Evolutionary conservation across 2,329 filamentous ascomycete species (phyloP).

Genomic region (Hypomyces perniciosus): DNA sequence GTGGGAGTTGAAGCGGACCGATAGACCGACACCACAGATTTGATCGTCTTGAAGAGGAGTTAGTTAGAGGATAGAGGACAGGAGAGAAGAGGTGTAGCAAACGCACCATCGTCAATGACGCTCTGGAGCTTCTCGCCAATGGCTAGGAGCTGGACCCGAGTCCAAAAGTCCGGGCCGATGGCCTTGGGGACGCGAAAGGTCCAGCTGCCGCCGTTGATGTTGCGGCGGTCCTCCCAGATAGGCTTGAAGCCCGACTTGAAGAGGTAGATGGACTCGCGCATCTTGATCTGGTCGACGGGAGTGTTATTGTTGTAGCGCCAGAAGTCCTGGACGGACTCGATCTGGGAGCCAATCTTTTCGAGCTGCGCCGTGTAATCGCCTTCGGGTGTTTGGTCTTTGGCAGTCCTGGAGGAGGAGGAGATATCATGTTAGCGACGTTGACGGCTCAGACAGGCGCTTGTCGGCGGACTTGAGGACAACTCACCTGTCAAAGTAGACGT

Average conservation of each 20-base stretch:
- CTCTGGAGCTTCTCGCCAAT: slow-evolving; percentile 76
- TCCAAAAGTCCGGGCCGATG: slow-evolving; percentile 70
- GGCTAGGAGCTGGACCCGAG: slow-evolving; percentile 71
- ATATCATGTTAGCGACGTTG: neutral
- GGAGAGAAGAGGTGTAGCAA: neutral
- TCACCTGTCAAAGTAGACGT: slow-evolving; percentile 61
- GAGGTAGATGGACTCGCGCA: slow-evolving; percentile 71
- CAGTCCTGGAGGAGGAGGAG: slow-evolving; percentile 27
- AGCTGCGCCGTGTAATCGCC: slow-evolving; percentile 49
- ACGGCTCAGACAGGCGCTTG: too few relatives aligned
- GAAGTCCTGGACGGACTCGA: slow-evolving; percentile 80
- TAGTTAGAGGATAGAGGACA: neutral
- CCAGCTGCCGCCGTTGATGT: slow-evolving; percentile 81
- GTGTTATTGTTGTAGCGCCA: slow-evolving; percentile 80
- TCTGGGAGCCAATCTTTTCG: slow-evolving; percentile 57
- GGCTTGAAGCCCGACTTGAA: slow-evolving; percentile 74
- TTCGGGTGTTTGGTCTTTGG: slow-evolving; percentile 40
- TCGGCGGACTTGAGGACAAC: neutral
- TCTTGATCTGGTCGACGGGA: slow-evolving; percentile 67
- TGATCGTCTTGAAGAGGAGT: slow-evolving; percentile 57
- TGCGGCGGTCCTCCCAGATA: slow-evolving; percentile 81
- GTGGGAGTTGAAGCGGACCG: slow-evolving; percentile 81
- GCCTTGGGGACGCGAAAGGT: slow-evolving; percentile 84
- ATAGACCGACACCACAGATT: slow-evolving; percentile 83
- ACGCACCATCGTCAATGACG: slow-evolving; percentile 62